Conservation (phyloP, 371 early-diverging fungal species). For the Capniomyces stellatus region DNA sequence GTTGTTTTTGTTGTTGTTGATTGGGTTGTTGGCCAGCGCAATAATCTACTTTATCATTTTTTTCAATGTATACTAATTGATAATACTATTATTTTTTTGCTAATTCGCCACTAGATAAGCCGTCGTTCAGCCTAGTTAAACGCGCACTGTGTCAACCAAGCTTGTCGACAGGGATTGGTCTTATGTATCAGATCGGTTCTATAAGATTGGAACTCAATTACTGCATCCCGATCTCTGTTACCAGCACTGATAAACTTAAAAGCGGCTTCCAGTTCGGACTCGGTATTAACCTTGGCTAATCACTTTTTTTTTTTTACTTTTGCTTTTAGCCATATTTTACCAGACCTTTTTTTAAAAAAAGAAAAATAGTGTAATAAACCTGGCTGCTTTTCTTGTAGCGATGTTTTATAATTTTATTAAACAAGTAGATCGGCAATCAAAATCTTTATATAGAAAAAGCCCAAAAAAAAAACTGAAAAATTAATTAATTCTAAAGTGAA, state of each 20-base stretch:
- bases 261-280: conserved; percentile 73
- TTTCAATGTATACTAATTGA: no score
- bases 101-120: neutral
- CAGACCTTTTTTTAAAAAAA: neutral
- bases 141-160: conserved; percentile 32
- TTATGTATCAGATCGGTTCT: conserved; percentile 70
- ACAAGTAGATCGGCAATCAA: no score
- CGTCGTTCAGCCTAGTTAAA: conserved; percentile 5
- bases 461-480: no score
- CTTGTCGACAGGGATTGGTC: conserved; percentile 50
- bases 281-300: conserved; percentile 46
- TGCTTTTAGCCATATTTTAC: conserved; percentile 2
- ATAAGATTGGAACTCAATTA: conserved; percentile 79
- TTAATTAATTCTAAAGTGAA: no score
- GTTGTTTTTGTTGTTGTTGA: no score
- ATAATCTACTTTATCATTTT: no score
- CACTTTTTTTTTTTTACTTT: neutral
- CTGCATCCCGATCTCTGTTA: conserved; percentile 59
- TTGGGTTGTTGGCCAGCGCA: no score
- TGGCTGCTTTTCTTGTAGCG: no score
- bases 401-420: no score
- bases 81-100: no score
- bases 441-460: no score
- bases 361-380: no score
- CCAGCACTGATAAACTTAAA: conserved; percentile 49